These are phyloP conservation scores for Penicillium palitans DNA, from an alignment of 2,329 filamentous ascomycete genomes.

Conservation along the genomic window DNA sequence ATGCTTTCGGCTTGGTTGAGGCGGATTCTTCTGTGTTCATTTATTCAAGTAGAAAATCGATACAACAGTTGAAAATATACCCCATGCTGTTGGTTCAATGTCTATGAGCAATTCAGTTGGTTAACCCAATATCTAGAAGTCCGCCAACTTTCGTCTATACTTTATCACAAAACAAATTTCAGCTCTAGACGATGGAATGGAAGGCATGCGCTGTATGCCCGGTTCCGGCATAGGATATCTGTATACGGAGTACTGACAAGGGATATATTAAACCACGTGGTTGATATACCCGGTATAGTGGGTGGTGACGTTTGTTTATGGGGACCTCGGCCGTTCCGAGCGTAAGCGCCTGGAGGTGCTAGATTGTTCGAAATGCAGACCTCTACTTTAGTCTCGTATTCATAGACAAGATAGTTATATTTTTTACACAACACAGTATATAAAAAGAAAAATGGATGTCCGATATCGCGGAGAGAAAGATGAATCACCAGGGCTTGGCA, in stretches of 20 bases:
- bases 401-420: not conserved
- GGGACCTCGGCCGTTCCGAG: not conserved
- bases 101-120: too few relatives aligned
- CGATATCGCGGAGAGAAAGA: constrained; percentile 9
- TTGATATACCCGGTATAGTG: not conserved
- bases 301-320: not conserved
- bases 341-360: not conserved
- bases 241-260: not conserved
- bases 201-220: too few relatives aligned
- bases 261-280: not conserved
- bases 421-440: not conserved
- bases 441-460: not conserved
- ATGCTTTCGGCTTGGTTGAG: too few relatives aligned
- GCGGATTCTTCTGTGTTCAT: too few relatives aligned
- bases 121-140: too few relatives aligned
- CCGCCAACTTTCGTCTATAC: too few relatives aligned
- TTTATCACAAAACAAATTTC: too few relatives aligned
- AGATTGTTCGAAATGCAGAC: not conserved
- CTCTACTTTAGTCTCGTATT: too few relatives aligned
- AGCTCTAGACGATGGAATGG: too few relatives aligned
- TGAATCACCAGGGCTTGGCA: constrained; percentile 13
- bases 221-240: not conserved
- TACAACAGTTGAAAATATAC: too few relatives aligned
- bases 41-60: too few relatives aligned
- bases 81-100: too few relatives aligned